A percentile compares a stretch with the other conserved stretches of the same genome.
These are phyloP conservation scores for Kwoniella shandongensis DNA, from an alignment of 768 basidiomycete species.

Conservation along the genomic window DNA sequence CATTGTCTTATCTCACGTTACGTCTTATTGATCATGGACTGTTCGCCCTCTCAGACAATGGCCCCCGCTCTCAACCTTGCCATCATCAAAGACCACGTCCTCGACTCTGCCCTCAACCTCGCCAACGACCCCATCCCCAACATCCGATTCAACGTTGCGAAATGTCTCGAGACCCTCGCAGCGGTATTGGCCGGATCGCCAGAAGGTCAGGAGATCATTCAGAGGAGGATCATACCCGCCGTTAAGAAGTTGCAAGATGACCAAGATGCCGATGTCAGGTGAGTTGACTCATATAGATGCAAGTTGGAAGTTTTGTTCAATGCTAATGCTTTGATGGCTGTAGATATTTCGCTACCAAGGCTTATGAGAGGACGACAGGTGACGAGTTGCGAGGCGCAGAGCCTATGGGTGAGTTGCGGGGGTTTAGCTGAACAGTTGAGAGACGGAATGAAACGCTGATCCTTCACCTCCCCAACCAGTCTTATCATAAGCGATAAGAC, in stretches of 20 bases:
- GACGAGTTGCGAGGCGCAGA: constrained; percentile 26
- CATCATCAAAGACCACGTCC: constrained; percentile 72
- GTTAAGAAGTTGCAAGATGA: constrained; percentile 85
- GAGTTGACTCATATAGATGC: constrained; percentile 13
- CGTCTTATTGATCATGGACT: not conserved
- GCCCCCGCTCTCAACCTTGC: constrained; percentile 81
- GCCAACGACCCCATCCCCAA: constrained; percentile 92
- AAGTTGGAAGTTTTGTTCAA: not conserved
- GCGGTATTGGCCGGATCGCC: constrained; percentile 61
- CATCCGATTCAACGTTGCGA: constrained; percentile 98
- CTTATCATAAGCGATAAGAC: not conserved
- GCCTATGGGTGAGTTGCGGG: constrained; percentile 45
- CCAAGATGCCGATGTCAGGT: constrained; percentile 91
- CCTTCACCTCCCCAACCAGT: too few relatives aligned
- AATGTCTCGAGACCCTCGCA: constrained; percentile 86
- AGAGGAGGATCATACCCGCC: constrained; percentile 72
- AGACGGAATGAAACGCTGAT: too few relatives aligned
- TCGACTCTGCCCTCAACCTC: constrained; percentile 77
- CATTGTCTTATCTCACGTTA: not conserved
- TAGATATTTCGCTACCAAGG: constrained; percentile 48
- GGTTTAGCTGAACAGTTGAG: too few relatives aligned
- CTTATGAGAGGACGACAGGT: constrained; percentile 41
- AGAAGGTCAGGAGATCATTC: constrained; percentile 74
- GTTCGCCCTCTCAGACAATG: too few relatives aligned
- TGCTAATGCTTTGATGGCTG: too few relatives aligned